These are phyloP conservation scores for Aureobasidium lini DNA, from an alignment of 2,329 filamentous ascomycete species.

Conservation along the genomic window DNA sequence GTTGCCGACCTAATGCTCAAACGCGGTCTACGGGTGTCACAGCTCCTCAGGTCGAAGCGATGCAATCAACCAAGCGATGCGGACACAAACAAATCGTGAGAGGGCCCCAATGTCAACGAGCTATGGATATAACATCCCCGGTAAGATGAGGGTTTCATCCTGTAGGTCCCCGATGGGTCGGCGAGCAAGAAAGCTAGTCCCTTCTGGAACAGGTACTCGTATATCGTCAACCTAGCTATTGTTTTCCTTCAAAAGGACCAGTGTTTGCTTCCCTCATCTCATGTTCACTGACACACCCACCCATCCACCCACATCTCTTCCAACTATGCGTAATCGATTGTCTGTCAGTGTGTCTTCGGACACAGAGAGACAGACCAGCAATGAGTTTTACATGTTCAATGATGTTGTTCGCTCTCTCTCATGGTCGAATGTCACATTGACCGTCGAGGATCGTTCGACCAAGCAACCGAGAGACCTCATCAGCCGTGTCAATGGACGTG, in stretches of 20 bases:
- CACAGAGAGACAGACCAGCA: constrained; percentile 1
- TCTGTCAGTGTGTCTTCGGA: neutral
- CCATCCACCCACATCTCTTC: neutral
- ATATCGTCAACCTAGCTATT: neutral
- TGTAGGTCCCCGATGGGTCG: neutral
- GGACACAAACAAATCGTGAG: too few relatives aligned
- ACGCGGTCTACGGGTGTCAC: neutral
- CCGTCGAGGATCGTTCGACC: constrained; percentile 59
- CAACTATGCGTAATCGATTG: neutral
- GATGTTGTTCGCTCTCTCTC: constrained; percentile 52
- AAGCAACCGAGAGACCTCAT: constrained; percentile 54
- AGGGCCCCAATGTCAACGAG: neutral
- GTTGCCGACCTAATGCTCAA: neutral
- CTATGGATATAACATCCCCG: neutral
- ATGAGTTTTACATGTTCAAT: constrained; percentile 46
- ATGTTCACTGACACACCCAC: neutral
- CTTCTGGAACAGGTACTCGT: neutral
- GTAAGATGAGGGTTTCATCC: neutral
- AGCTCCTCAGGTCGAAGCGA: neutral
- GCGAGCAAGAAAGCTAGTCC: neutral
- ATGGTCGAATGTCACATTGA: constrained; percentile 59
- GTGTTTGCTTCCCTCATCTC: neutral
- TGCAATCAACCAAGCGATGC: neutral
- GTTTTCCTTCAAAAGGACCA: neutral
- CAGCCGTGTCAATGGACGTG: constrained; percentile 49